A percentile compares a stretch with the other conserved stretches of the same genome.
Evolutionary conservation across 805 yeast genomes (phyloP).

Genomic region (Lachancea lanzarotensis): DNA sequence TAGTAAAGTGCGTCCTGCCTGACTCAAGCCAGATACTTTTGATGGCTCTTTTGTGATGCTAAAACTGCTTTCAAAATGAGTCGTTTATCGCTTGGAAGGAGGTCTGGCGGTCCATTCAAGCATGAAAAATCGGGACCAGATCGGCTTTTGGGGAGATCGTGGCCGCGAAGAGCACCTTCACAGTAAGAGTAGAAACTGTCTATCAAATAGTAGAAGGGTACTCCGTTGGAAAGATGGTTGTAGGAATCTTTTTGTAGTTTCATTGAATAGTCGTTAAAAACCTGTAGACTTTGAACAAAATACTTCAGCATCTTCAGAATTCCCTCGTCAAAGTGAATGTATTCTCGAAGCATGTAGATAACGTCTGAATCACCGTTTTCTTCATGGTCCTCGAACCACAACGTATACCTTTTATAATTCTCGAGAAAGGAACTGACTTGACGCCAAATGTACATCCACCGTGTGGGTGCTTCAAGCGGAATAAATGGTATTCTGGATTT

Average conservation of each 20-base stretch:
- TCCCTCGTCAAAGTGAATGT: conserved; percentile 1
- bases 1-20: conserved; percentile 6
- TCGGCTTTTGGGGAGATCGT: conserved; percentile 1
- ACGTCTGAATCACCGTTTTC: conserved; percentile 1
- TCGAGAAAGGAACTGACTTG: conserved; percentile 7
- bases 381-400: background rate
- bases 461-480: conserved; percentile 6
- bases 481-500: conserved; percentile 2
- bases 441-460: conserved; percentile 8
- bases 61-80: conserved; percentile 8
- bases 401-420: background rate
- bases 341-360: background rate
- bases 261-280: conserved; percentile 1
- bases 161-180: conserved; percentile 1
- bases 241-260: conserved; percentile 4
- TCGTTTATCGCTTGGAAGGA: conserved; percentile 1
- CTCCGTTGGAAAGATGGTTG: conserved; percentile 5
- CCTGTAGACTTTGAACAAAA: conserved; percentile 1
- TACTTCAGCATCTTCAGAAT: conserved; percentile 3
- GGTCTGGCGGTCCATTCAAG: conserved; percentile 5
- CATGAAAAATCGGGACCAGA: conserved; percentile 5
- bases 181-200: conserved; percentile 6
- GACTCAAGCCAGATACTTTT: conserved; percentile 3
- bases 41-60: background rate
- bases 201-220: conserved; percentile 3